A percentile compares a stretch with the other conserved stretches of the same genome.
Evolutionary conservation across 148 eudicot genomes (phyloP).

Genomic region (Rhododendron griersonianum): DNA sequence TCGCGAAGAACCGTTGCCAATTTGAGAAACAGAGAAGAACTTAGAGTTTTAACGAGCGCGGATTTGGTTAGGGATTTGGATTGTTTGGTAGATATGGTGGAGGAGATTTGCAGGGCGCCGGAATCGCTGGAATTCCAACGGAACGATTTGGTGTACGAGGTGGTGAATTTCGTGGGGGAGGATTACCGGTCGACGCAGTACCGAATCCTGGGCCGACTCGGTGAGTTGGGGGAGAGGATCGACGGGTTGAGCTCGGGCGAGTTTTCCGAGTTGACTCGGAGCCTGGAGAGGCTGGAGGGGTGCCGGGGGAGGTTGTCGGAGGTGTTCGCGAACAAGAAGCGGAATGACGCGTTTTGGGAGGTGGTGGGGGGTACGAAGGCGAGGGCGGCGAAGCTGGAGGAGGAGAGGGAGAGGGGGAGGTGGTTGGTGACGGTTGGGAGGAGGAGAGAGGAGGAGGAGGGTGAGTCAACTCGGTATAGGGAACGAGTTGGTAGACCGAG

Average conservation of each 20-base stretch:
- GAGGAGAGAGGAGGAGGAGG: not conserved
- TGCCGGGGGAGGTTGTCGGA: slow-evolving; percentile 33
- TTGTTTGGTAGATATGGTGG: slow-evolving; percentile 37
- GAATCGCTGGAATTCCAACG: slow-evolving; percentile 38
- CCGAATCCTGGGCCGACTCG: slow-evolving; percentile 24
- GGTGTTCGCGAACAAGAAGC: slow-evolving; percentile 58
- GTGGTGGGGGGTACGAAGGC: slow-evolving; percentile 17
- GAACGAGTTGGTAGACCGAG: slow-evolving; percentile 15
- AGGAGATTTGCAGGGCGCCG: slow-evolving; percentile 46
- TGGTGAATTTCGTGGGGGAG: slow-evolving; percentile 43
- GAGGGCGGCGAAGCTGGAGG: slow-evolving; percentile 16
- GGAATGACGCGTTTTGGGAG: slow-evolving; percentile 62
- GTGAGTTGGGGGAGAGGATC: slow-evolving; percentile 22
- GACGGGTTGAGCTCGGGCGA: slow-evolving; percentile 21
- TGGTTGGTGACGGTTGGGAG: slow-evolving; percentile 19
- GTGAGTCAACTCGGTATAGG: slow-evolving; percentile 27
- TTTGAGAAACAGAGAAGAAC: not conserved
- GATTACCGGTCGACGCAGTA: slow-evolving; percentile 54
- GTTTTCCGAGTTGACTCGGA: slow-evolving; percentile 20
- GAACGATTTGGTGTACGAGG: slow-evolving; percentile 41
- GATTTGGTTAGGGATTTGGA: slow-evolving; percentile 28
- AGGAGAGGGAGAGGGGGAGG: slow-evolving; percentile 31
- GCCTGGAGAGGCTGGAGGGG: slow-evolving; percentile 33
- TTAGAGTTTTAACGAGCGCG: not conserved
- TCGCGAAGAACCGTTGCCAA: not conserved